These are phyloP conservation scores for Mucor plumbeus DNA, from an alignment of 371 early-diverging fungal genomes.

Conservation along the genomic window DNA sequence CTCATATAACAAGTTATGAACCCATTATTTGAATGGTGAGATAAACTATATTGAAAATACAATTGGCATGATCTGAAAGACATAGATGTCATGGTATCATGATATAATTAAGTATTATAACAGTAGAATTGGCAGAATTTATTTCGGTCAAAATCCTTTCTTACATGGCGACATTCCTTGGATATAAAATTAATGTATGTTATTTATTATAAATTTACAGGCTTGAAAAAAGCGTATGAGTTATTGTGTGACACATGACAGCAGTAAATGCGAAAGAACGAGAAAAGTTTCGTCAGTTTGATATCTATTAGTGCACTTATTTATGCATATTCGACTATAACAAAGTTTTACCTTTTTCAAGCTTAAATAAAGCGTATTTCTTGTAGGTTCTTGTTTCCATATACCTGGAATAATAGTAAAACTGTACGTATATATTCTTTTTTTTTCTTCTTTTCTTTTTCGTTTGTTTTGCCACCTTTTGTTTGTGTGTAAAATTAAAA, in stretches of 20 bases:
- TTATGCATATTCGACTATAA: not conserved
- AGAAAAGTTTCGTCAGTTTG: not conserved
- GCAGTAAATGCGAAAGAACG: conserved; percentile 11
- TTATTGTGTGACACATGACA: not conserved
- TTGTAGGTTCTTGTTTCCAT: not conserved
- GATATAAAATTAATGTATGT: not conserved
- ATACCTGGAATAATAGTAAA: not conserved
- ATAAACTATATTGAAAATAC: conserved; percentile 79
- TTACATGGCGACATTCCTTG: conserved; percentile 93
- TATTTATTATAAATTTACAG: conserved; percentile 40
- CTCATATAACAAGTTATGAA: conserved; percentile 50
- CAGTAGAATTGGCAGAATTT: conserved; percentile 97
- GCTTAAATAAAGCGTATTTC: not conserved
- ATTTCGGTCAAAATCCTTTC: conserved; percentile 86
- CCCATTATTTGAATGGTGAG: conserved; percentile 24
- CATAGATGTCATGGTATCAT: conserved; percentile 98
- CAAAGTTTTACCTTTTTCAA: not conserved
- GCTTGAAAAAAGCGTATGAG: conserved; percentile 78
- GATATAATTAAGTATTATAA: conserved; percentile 88
- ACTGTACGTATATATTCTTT: not conserved
- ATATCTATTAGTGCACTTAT: not conserved
- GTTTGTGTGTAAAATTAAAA: not conserved
- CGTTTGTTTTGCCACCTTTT: conserved; percentile 1
- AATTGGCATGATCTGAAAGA: conserved; percentile 77
- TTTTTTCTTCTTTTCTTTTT: not conserved